Evolutionary conservation across 495 filamentous ascomycete species (phyloP).

Genomic region (Recurvomyces mirabilis): DNA sequence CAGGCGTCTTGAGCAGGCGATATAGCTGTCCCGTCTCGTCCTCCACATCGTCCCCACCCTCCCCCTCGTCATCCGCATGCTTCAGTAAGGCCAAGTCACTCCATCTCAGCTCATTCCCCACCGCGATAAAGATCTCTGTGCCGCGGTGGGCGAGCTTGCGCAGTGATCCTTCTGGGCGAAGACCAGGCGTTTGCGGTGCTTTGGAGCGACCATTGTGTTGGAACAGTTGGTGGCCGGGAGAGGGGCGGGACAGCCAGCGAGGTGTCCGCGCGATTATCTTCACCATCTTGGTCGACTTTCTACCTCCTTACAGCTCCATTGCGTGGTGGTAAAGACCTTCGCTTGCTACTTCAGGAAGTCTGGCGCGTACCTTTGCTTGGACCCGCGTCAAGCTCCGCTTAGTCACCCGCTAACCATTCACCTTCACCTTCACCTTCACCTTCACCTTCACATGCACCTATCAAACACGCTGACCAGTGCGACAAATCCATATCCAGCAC

Average conservation of each 20-base stretch:
- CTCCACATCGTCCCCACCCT: too few relatives aligned
- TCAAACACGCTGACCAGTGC: background rate
- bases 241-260: conserved; percentile 65
- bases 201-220: conserved; percentile 20
- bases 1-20: conserved; percentile 53
- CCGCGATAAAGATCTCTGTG: conserved; percentile 72
- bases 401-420: too few relatives aligned
- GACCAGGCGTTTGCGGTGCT: background rate
- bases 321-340: too few relatives aligned
- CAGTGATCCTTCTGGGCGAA: conserved; percentile 41
- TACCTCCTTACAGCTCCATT: too few relatives aligned
- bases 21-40: conserved; percentile 8
- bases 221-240: conserved; percentile 65
- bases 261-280: conserved; percentile 72
- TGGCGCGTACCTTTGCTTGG: too few relatives aligned
- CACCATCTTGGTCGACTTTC: conserved; percentile 56
- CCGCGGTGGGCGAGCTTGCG: conserved; percentile 62
- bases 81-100: conserved; percentile 55
- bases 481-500: conserved; percentile 1
- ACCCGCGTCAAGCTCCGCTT: background rate
- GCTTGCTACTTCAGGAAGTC: too few relatives aligned
- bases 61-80: conserved; percentile 6
- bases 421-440: too few relatives aligned
- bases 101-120: conserved; percentile 81
- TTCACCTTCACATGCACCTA: background rate